Evolutionary conservation across 2,329 filamentous ascomycete genomes (phyloP).

Genomic region (Alternaria solani): DNA sequence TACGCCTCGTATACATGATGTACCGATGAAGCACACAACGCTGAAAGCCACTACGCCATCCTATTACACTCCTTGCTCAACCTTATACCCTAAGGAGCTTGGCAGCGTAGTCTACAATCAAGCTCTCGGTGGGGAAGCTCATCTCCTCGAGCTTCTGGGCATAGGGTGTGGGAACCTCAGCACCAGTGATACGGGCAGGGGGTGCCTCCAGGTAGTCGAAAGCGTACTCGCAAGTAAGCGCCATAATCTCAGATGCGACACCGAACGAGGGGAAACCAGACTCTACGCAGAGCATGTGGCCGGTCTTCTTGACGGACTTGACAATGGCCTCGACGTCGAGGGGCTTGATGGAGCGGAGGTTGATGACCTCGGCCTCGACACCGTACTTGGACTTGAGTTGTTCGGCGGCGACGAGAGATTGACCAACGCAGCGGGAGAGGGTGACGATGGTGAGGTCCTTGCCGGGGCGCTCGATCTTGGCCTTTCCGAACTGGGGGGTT

Average conservation of each 20-base stretch:
- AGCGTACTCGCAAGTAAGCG: conserved; percentile 94
- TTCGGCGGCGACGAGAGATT: conserved; percentile 87
- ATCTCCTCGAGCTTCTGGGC: conserved; percentile 92
- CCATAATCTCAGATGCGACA: conserved; percentile 90
- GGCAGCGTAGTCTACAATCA: conserved; percentile 87
- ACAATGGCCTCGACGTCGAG: conserved; percentile 94
- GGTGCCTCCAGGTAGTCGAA: conserved; percentile 98
- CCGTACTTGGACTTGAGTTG: conserved; percentile 96
- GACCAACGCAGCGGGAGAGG: conserved; percentile 93
- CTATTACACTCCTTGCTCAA: neutral
- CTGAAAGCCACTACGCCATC: neutral
- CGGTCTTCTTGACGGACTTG: conserved; percentile 98
- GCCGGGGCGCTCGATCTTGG: conserved; percentile 96
- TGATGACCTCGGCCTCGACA: conserved; percentile 94
- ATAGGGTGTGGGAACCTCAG: conserved; percentile 96
- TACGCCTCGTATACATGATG: conserved; percentile 3
- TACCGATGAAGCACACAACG: neutral
- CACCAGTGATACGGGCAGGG: conserved; percentile 91
- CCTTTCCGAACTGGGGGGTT: conserved; percentile 78
- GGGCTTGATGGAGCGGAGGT: conserved; percentile 96
- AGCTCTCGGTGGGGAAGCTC: conserved; percentile 87
- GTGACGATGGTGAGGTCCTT: conserved; percentile 97
- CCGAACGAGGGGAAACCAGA: conserved; percentile 97
- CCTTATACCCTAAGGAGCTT: conserved; percentile 83
- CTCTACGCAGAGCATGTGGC: conserved; percentile 88